Percentiles rank a stretch among this genome's conserved stretches.
Evolutionary conservation across 306 rosid species (phyloP).

Genomic region (Cercis canadensis): DNA sequence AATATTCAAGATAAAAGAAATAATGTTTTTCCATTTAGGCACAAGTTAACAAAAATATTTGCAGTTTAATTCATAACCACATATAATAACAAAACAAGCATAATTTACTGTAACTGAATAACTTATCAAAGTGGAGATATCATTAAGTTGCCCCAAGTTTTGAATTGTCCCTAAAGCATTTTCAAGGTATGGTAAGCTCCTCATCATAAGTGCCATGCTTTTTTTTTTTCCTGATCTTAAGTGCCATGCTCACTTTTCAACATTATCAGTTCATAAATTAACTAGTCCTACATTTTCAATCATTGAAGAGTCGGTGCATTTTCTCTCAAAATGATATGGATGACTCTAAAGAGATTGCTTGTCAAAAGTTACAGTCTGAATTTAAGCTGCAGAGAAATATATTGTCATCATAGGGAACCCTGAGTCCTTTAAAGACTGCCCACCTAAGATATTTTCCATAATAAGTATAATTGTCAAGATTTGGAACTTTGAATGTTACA

Average conservation of each 20-base stretch:
- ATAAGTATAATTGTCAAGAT: background rate
- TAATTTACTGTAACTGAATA: constrained; percentile 21
- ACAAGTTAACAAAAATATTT: constrained; percentile 12
- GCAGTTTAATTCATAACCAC: constrained; percentile 16
- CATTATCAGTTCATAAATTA: constrained; percentile 3
- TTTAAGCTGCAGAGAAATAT: no score
- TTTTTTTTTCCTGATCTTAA: background rate
- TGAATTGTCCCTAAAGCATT: background rate
- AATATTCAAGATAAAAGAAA: constrained; percentile 2
- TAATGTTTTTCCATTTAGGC: background rate
- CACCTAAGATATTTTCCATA: constrained; percentile 1
- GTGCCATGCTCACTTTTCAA: constrained; percentile 6
- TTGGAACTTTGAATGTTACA: background rate
- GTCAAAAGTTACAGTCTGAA: constrained; percentile 7
- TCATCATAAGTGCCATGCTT: no score
- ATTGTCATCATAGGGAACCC: background rate
- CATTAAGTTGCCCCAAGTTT: no score
- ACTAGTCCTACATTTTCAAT: constrained; percentile 14
- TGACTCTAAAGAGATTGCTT: constrained; percentile 21
- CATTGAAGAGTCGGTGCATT: constrained; percentile 3
- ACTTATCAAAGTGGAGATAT: background rate
- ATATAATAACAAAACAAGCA: constrained; percentile 3
- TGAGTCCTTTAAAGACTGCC: background rate
- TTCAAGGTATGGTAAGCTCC: background rate
- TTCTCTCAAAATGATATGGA: background rate